A percentile compares a stretch with the other conserved stretches of the same genome.
Evolutionary conservation across 257 asterid genomes (phyloP).

Genomic region (Rubia yunnanensis): DNA sequence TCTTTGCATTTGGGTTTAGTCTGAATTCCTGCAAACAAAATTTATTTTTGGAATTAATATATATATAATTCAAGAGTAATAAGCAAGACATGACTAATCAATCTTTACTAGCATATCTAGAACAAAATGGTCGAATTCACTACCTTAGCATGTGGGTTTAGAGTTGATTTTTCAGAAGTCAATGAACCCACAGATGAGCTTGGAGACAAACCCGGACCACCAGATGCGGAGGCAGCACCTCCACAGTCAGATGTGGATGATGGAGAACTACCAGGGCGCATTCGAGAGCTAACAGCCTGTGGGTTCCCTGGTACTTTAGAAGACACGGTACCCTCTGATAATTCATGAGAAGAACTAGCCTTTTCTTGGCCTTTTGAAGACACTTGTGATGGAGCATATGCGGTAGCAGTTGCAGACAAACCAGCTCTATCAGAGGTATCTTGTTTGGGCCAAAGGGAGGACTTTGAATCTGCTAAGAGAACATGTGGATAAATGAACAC

Average conservation of each 20-base stretch:
- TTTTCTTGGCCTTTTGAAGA: constrained; percentile 53
- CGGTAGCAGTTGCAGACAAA: constrained; percentile 52
- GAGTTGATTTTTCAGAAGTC: constrained; percentile 77
- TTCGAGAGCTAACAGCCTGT: constrained; percentile 28
- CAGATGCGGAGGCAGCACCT: constrained; percentile 59
- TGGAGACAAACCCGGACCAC: constrained; percentile 65
- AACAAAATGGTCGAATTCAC: not conserved
- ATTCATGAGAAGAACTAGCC: constrained; percentile 34
- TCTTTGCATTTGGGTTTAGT: constrained; percentile 81
- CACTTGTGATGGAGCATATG: constrained; percentile 40
- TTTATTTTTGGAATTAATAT: not conserved
- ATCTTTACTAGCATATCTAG: not conserved
- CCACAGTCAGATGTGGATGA: constrained; percentile 65
- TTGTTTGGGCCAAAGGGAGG: constrained; percentile 24
- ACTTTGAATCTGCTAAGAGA: constrained; percentile 32
- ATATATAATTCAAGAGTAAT: not conserved
- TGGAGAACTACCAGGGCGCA: constrained; percentile 51
- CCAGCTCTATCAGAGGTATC: constrained; percentile 42
- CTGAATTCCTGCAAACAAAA: constrained; percentile 62
- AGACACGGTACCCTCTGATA: constrained; percentile 30
- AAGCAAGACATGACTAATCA: not conserved
- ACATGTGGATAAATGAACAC: not conserved
- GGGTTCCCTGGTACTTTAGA: constrained; percentile 38
- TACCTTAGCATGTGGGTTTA: constrained; percentile 96
- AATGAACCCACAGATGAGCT: constrained; percentile 80